Base-by-base conservation (phyloP, 805 yeast species). In the Candida nitratophila region DNA sequence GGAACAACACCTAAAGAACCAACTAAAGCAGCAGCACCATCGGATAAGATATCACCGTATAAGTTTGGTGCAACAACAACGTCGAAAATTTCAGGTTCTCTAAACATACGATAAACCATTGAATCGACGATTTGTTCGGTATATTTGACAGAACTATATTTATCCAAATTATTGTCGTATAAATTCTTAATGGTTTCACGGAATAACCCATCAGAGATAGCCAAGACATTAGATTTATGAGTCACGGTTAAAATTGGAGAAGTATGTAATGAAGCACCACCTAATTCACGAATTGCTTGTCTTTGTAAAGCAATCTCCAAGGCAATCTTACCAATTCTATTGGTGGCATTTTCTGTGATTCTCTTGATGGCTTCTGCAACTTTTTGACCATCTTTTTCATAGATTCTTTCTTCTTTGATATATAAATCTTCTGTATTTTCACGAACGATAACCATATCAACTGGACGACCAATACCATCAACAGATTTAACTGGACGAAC, bases 1-100 rank as follows among this genome's bases (percentile, higher is more conserved):
- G 99, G 98, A 45, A 93, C 97, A 46, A 93, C 96, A 62, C 99
- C 99, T 52, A 93, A 77, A 27, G 98, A 91, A 41, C 99, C 99
- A 46, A 91, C 96, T 45, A 90, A 76, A 15, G 98, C 97, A 54
- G 98, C 98, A 44, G 98, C 98, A 69, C 97, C 98, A 63, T 90
- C 98, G 51, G 95, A 84, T 56, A 93, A 74, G 53, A 93, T 89
- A 67, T 93, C 99, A 65, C 99, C 99, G 67, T 93, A 93, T 65
- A 93, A 76, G 76, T 93, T 93, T 57, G 99, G 99, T 49, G 98
- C 99, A 44, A 93, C 99, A 33, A 93, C 93, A 51, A 93, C 99
- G 63, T 93, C 99, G 60, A 93, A 93, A 65, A 86, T 83, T 61
- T 88, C 89, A 43, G 99, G 99, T 69, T 93, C 97, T 69, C 98